These are phyloP conservation scores for Kwoniella bestiolae DNA, from an alignment of 768 basidiomycete genomes.

Conservation along the genomic window DNA sequence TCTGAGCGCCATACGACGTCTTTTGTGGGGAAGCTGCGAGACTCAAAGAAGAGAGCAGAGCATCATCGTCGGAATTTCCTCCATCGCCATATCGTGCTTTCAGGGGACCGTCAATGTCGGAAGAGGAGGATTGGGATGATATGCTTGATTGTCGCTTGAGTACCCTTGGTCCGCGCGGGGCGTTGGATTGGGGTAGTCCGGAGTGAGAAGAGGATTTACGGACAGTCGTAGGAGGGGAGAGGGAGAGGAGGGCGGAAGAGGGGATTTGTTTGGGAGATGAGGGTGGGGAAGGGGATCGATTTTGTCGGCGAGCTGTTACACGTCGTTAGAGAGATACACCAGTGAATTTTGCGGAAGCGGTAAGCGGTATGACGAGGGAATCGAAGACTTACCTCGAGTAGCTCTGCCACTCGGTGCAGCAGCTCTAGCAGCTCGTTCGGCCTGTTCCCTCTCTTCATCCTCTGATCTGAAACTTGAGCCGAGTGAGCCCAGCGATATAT, in stretches of 20 bases:
- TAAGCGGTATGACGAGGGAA: not conserved
- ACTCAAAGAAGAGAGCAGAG: slow-evolving; percentile 25
- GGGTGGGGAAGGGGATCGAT: slow-evolving; percentile 34
- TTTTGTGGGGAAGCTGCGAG: slow-evolving; percentile 31
- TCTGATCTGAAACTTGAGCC: slow-evolving; percentile 51
- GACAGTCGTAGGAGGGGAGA: slow-evolving; percentile 46
- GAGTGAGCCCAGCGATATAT: slow-evolving; percentile 48
- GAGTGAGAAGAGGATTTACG: slow-evolving; percentile 46
- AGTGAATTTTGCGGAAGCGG: not conserved
- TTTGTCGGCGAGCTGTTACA: slow-evolving; percentile 8
- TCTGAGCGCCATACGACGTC: slow-evolving; percentile 13
- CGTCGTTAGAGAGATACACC: not conserved
- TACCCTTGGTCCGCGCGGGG: slow-evolving; percentile 36
- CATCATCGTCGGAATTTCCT: slow-evolving; percentile 39
- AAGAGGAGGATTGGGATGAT: slow-evolving; percentile 27
- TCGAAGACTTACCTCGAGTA: not conserved
- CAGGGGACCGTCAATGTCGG: slow-evolving; percentile 28
- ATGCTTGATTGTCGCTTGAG: slow-evolving; percentile 30
- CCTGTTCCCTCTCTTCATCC: slow-evolving; percentile 33
- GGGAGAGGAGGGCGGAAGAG: slow-evolving; percentile 29
- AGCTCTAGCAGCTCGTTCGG: not conserved
- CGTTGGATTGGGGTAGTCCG: slow-evolving; percentile 39
- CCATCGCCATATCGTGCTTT: slow-evolving; percentile 32
- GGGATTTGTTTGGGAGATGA: slow-evolving; percentile 30
- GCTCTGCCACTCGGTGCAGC: not conserved